A percentile compares a stretch with the other conserved stretches of the same genome.
Evolutionary conservation across 192 early-diverging fungal species (phyloP).

Genomic region (Backusella luteola): DNA sequence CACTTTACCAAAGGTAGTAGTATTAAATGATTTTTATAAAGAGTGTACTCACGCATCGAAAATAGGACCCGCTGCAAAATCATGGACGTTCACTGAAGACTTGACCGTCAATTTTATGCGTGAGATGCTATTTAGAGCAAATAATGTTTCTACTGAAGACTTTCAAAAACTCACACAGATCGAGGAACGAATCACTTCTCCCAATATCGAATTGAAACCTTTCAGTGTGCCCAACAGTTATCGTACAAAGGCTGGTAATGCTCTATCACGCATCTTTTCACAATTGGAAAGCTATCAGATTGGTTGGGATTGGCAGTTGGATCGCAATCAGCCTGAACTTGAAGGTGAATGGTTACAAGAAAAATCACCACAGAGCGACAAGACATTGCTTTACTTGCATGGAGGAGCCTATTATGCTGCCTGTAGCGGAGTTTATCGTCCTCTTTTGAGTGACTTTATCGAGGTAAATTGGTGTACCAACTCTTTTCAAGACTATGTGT

Average conservation of each 20-base stretch:
- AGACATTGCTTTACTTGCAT: slow-evolving; percentile 70
- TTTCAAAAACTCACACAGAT: slow-evolving; percentile 32
- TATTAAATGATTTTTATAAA: background rate
- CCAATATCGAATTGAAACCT: background rate
- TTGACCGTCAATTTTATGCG: slow-evolving; percentile 30
- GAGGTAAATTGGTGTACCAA: slow-evolving; percentile 22
- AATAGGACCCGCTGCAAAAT: slow-evolving; percentile 41
- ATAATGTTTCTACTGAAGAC: slow-evolving; percentile 29
- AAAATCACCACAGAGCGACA: slow-evolving; percentile 32
- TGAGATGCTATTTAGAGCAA: slow-evolving; percentile 21
- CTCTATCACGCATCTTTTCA: slow-evolving; percentile 28
- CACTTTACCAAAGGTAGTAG: slow-evolving; percentile 21
- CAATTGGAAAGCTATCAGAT: slow-evolving; percentile 27
- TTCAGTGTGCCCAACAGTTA: slow-evolving; percentile 28
- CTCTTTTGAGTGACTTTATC: slow-evolving; percentile 43
- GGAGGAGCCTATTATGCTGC: slow-evolving; percentile 69
- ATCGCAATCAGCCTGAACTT: slow-evolving; percentile 23
- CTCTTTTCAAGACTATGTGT: background rate
- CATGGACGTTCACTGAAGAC: slow-evolving; percentile 40
- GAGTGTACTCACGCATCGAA: background rate
- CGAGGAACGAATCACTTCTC: slow-evolving; percentile 9
- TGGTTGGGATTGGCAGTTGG: slow-evolving; percentile 47
- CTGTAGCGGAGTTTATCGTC: slow-evolving; percentile 36
- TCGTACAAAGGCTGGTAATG: slow-evolving; percentile 29
- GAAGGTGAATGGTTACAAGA: slow-evolving; percentile 42